Evolutionary conservation across 2,329 filamentous ascomycete genomes (phyloP).

Genomic region (Setomelanomma holmii): DNA sequence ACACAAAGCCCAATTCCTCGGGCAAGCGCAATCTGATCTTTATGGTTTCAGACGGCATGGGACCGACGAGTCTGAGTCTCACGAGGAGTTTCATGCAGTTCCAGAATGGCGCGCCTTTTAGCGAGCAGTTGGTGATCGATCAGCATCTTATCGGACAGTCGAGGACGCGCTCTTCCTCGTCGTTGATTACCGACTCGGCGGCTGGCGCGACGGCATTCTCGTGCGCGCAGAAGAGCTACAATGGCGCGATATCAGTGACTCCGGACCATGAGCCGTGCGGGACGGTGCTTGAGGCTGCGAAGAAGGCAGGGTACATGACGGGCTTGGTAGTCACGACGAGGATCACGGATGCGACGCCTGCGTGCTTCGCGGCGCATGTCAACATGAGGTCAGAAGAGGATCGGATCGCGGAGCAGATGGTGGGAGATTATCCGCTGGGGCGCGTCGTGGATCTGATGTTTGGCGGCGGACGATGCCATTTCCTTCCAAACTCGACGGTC

Average conservation of each 20-base stretch:
- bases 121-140: conserved; percentile 81
- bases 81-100: conserved; percentile 87
- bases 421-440: conserved; percentile 86
- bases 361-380: conserved; percentile 91
- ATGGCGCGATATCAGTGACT: conserved; percentile 89
- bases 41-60: conserved; percentile 99
- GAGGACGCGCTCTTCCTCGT: conserved; percentile 82
- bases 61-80: conserved; percentile 85
- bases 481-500: conserved; percentile 77
- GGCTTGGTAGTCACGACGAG: conserved; percentile 94
- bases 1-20: conserved; percentile 45
- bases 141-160: conserved; percentile 89
- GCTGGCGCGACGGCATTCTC: conserved; percentile 98
- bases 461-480: conserved; percentile 92
- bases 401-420: conserved; percentile 88
- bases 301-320: conserved; percentile 88
- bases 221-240: conserved; percentile 93
- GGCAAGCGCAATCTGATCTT: conserved; percentile 94
- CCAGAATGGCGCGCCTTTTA: conserved; percentile 72
- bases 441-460: conserved; percentile 90
- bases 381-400: conserved; percentile 82
- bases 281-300: conserved; percentile 91
- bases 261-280: conserved; percentile 88
- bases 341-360: conserved; percentile 94
- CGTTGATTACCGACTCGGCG: conserved; percentile 90